Conservation (phyloP, 1,284 basidiomycete species). For the Ustilago sp. region DNA sequence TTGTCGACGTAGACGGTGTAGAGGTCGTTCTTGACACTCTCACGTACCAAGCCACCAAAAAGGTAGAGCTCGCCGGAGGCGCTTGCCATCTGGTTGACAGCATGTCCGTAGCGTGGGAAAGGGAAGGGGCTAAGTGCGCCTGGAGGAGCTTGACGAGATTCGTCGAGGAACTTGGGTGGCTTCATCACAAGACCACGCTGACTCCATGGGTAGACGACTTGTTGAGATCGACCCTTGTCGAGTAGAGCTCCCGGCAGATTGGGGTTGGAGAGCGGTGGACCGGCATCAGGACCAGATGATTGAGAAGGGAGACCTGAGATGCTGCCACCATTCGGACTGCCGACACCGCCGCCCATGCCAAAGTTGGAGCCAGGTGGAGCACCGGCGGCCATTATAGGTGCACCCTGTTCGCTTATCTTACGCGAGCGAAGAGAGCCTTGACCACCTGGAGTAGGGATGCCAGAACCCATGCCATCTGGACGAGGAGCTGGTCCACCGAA, state of each 20-base stretch:
- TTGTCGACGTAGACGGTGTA: constrained; percentile 73
- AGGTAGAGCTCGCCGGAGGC: constrained; percentile 89
- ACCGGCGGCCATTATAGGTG: constrained; percentile 18
- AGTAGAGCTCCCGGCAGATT: constrained; percentile 11
- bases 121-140: constrained; percentile 73
- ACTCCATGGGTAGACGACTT: constrained; percentile 68
- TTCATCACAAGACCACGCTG: constrained; percentile 66
- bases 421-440: constrained; percentile 45
- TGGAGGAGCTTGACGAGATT: constrained; percentile 64
- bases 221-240: constrained; percentile 40
- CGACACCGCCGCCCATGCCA: constrained; percentile 27
- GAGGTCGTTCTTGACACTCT: constrained; percentile 91
- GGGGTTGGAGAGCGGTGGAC: constrained; percentile 27
- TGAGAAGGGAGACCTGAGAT: constrained; percentile 52
- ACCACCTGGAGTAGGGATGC: constrained; percentile 52
- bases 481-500: constrained; percentile 56
- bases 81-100: constrained; percentile 83
- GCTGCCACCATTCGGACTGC: constrained; percentile 29
- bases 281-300: constrained; percentile 43
- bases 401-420: constrained; percentile 53
- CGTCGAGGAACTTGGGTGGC: constrained; percentile 68
- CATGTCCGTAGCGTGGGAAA: constrained; percentile 97
- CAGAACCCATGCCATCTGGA: constrained; percentile 43
- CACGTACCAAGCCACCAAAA: constrained; percentile 95
- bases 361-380: constrained; percentile 22